Evolutionary conservation across 164 flowering plant genomes (phyloP).

Genomic region (Magnolia officinalis): DNA sequence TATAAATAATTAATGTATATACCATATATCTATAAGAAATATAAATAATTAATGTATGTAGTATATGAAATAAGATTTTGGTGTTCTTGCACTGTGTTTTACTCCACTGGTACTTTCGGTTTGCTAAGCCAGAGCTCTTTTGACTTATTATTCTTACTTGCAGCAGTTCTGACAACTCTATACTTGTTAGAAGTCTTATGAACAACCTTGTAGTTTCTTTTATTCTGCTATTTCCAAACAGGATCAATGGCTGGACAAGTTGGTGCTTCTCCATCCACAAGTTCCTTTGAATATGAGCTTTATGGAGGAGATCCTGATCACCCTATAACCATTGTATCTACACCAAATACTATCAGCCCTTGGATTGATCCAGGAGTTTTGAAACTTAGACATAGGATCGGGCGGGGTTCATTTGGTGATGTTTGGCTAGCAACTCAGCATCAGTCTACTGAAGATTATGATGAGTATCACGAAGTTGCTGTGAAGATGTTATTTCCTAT

Average conservation of each 20-base stretch:
- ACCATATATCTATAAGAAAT: neutral
- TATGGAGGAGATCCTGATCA: constrained; percentile 59
- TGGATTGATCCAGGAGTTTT: constrained; percentile 69
- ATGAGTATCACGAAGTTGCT: constrained; percentile 84
- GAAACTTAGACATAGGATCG: constrained; percentile 78
- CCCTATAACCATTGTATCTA: constrained; percentile 51
- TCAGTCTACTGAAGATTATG: constrained; percentile 58
- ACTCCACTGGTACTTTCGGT: too few species aligned
- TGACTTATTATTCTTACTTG: neutral
- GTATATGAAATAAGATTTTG: neutral
- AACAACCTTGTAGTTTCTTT: neutral
- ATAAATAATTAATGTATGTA: too few species aligned
- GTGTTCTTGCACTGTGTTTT: neutral
- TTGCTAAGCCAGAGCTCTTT: neutral
- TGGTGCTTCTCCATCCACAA: constrained; percentile 26
- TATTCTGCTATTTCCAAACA: neutral
- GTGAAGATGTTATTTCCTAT: constrained; percentile 70
- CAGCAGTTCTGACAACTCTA: neutral
- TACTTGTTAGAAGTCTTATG: neutral
- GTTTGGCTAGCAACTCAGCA: constrained; percentile 92
- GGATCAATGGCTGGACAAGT: constrained; percentile 55
- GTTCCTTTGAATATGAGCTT: constrained; percentile 63
- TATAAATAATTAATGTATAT: too few species aligned
- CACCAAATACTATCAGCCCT: constrained; percentile 42
- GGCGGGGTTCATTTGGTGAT: constrained; percentile 85